Percentiles rank a stretch among this genome's conserved stretches.
These are phyloP conservation scores for Leccinum pachyderme DNA, from an alignment of 1,284 basidiomycete genomes.

Conservation along the genomic window DNA sequence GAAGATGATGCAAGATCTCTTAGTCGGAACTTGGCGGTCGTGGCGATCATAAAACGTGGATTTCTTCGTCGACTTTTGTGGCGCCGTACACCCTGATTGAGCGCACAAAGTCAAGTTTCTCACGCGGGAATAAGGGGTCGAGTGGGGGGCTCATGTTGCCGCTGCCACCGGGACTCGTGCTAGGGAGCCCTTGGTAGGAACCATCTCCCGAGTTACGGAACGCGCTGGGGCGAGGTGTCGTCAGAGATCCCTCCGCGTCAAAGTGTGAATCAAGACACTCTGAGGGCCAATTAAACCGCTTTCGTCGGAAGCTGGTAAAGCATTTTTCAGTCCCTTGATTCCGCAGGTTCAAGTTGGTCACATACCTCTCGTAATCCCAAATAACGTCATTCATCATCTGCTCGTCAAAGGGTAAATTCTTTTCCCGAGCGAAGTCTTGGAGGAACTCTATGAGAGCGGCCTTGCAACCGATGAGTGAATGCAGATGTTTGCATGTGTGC, in stretches of 20 bases:
- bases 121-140: constrained; percentile 31
- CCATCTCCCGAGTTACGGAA: constrained; percentile 18
- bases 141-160: constrained; percentile 10
- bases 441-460: constrained; percentile 54
- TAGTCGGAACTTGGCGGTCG: not conserved
- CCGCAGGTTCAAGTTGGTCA: not conserved
- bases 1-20: not conserved
- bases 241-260: constrained; percentile 6
- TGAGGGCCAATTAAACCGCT: constrained; percentile 57
- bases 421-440: constrained; percentile 37
- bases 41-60: constrained; percentile 22
- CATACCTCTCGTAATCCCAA: constrained; percentile 71
- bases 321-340: constrained; percentile 3
- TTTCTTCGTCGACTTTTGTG: constrained; percentile 30
- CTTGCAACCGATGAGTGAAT: constrained; percentile 60
- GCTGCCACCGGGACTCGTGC: constrained; percentile 4
- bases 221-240: constrained; percentile 27
- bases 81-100: constrained; percentile 58
- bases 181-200: constrained; percentile 7
- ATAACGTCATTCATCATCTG: constrained; percentile 53
- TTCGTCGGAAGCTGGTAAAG: constrained; percentile 53
- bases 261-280: constrained; percentile 20
- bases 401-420: constrained; percentile 24
- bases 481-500: constrained; percentile 64
- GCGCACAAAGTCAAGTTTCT: constrained; percentile 51